phyloP scores from a whole-genome alignment of 306 rosid species.

The Quercus alba region DNA sequence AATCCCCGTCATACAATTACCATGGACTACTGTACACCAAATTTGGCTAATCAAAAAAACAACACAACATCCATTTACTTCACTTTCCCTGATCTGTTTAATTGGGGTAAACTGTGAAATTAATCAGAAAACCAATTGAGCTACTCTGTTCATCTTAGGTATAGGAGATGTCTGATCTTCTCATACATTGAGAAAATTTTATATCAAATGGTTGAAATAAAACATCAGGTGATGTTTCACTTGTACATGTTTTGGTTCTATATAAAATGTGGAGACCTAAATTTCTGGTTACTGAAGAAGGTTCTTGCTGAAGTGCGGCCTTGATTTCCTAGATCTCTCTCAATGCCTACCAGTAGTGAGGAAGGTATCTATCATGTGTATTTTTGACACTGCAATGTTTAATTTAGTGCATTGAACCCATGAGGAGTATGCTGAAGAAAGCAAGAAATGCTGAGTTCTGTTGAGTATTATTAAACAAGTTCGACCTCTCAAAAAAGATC shows the following conservation, averaged over 20 bases:
- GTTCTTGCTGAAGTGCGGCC: not conserved
- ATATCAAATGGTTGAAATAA: too few species aligned
- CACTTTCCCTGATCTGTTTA: not conserved
- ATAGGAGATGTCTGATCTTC: not conserved
- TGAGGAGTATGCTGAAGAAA: not conserved
- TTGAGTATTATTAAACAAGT: not conserved
- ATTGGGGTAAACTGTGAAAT: not conserved
- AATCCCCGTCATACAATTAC: not conserved
- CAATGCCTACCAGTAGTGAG: not conserved
- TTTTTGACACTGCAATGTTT: not conserved
- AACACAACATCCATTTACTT: not conserved
- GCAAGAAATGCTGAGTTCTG: not conserved
- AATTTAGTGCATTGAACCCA: not conserved
- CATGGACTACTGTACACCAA: not conserved
- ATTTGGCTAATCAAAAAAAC: not conserved
- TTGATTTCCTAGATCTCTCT: not conserved
- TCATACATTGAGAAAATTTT: not conserved
- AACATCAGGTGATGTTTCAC: too few species aligned
- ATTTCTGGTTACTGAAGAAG: not conserved
- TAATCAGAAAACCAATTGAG: not conserved
- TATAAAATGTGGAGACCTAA: not conserved
- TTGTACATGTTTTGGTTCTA: not conserved
- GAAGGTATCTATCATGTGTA: not conserved
- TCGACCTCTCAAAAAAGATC: not conserved
- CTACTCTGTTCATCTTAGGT: not conserved